Conservation (phyloP, 2,329 filamentous ascomycete genomes). For the Zarea fungicola region DNA sequence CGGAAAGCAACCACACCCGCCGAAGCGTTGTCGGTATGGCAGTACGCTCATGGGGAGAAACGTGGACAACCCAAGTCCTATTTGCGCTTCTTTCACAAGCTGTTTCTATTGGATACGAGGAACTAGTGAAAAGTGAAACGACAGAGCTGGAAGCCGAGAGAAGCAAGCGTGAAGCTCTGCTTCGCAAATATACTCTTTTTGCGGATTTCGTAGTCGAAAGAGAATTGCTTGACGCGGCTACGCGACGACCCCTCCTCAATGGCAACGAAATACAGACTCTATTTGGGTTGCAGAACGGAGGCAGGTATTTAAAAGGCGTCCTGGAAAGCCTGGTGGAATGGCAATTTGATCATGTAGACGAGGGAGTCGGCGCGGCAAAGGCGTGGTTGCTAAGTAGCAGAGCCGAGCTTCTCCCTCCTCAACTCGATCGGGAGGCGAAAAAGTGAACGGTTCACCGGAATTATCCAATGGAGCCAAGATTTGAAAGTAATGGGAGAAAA, state of each 20-base stretch:
- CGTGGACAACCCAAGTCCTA: slow-evolving; percentile 15
- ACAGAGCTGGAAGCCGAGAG: neutral
- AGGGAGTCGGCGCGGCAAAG: no score
- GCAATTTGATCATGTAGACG: slow-evolving; percentile 16
- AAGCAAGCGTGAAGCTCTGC: neutral
- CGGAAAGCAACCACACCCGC: neutral
- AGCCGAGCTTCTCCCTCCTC: slow-evolving; percentile 45
- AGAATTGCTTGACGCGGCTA: slow-evolving; percentile 9
- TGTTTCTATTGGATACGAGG: neutral
- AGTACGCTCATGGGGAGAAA: slow-evolving; percentile 16
- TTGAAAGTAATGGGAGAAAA: no score
- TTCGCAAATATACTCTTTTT: slow-evolving; percentile 8
- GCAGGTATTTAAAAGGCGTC: slow-evolving; percentile 13
- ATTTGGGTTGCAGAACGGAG: slow-evolving; percentile 13
- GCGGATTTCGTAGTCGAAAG: slow-evolving; percentile 12
- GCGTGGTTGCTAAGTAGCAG: slow-evolving; percentile 43
- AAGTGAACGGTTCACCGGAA: no score
- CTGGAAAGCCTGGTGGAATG: slow-evolving; percentile 13
- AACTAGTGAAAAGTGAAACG: neutral
- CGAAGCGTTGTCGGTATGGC: slow-evolving; percentile 17
- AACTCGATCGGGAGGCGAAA: no score
- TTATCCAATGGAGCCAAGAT: no score
- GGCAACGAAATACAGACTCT: slow-evolving; percentile 14
- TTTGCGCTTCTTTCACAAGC: slow-evolving; percentile 13
- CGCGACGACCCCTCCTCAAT: slow-evolving; percentile 12